Base-by-base conservation (phyloP, 306 rosid genomes). In the Glycine soja region DNA sequence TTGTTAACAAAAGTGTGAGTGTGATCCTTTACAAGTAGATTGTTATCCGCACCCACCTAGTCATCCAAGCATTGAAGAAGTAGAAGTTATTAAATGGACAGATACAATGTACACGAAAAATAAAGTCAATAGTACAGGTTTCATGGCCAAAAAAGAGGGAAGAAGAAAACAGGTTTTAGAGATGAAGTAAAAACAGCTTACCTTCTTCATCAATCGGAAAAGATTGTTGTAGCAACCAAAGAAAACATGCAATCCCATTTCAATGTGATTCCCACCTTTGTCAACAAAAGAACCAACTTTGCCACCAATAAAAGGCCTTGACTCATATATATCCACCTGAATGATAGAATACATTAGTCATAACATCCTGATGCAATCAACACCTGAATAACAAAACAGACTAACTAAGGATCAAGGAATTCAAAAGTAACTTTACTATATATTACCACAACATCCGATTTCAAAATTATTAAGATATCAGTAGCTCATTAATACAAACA, bases 201-300 rank as follows among this genome's bases (percentile, higher is more conserved):
- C 99, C 98, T 95, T 95, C 88, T 92, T 95, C 99, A 95, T 76
- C 80, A 95, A 86, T 46, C 99, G 94, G 88, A 91, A 95, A 83
- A 95, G 98, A 91, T 95, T 95, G 88, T 78, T 95, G 83, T 95
- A 95, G 86, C 99, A 95, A 52, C 99, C 99, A 48, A 95, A 95
- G 90, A 95, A 95, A 73, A 95, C 99, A 68, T 95, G 99, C 70
- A 95, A 85, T 83, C 99, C 99, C 99, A 95, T 95, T 87, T 95
- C 99, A 81, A 95, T 90, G 86, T 95, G 98, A 79, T 95, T 95
- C 74, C 99, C 99, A 61, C 77, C 81, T 82, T 67, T 91, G 86
- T 95, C 99, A 72, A 95, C 96, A 80, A 95, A 95, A 24, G 99
- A 95, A 56, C 97, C 99, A 78, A 95, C 99, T 90, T 95, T 95